These are phyloP conservation scores for Aspergillus sp. DNA, from an alignment of 2,329 filamentous ascomycete genomes.

Conservation along the genomic window DNA sequence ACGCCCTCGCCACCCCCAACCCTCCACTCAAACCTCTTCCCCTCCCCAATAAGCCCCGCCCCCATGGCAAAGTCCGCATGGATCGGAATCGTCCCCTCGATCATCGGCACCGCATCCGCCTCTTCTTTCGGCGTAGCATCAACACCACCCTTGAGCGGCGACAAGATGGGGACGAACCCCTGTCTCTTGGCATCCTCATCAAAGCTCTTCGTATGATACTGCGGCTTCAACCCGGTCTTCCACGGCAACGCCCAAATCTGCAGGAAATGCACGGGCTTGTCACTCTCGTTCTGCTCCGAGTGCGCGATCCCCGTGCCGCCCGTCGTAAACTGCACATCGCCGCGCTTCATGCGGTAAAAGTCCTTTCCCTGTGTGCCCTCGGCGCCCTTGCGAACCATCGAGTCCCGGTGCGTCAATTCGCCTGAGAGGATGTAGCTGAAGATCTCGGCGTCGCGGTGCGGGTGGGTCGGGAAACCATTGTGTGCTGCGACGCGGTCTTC, in stretches of 20 bases:
- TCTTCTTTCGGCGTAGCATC: constrained; percentile 67
- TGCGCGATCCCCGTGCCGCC: constrained; percentile 83
- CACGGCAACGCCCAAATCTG: constrained; percentile 89
- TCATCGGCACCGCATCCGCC: constrained; percentile 62
- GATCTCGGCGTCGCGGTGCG: constrained; percentile 86
- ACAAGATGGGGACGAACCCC: constrained; percentile 75
- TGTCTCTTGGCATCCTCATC: constrained; percentile 72
- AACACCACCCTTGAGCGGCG: constrained; percentile 69
- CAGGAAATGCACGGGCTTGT: constrained; percentile 75
- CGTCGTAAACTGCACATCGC: constrained; percentile 88
- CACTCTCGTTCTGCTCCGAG: constrained; percentile 79
- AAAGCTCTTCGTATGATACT: constrained; percentile 77
- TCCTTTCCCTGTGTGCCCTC: constrained; percentile 64
- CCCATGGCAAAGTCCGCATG: constrained; percentile 85
- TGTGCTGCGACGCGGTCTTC: constrained; percentile 79
- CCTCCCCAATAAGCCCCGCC: constrained; percentile 72
- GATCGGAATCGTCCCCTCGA: constrained; percentile 75
- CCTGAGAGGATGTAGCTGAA: constrained; percentile 86
- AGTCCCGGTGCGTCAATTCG: constrained; percentile 85
- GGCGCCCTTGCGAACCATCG: constrained; percentile 73
- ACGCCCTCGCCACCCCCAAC: constrained; percentile 59
- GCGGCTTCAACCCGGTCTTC: constrained; percentile 70
- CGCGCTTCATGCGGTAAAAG: constrained; percentile 73
- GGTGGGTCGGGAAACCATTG: constrained; percentile 82
- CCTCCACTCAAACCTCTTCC: constrained; percentile 70